Evolutionary conservation across 495 filamentous ascomycete species (phyloP).

Genomic region (Thermochaetoides thermophila): DNA sequence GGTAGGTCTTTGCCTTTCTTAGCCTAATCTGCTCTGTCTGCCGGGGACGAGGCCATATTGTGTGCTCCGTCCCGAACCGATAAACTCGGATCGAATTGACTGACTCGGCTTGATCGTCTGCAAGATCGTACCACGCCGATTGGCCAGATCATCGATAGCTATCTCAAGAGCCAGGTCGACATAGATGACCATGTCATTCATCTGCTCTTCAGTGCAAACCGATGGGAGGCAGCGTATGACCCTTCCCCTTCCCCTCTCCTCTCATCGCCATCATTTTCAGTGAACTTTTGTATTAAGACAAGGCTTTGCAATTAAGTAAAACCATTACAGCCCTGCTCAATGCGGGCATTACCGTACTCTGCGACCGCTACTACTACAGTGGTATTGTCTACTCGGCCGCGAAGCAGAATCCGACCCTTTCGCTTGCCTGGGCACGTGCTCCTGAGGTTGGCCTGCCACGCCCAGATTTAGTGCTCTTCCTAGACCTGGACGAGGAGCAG

Average conservation of each 20-base stretch:
- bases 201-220: slow-evolving; percentile 87
- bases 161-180: slow-evolving; percentile 58
- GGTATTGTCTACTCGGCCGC: slow-evolving; percentile 94
- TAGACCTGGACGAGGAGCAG: slow-evolving; percentile 59
- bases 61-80: background rate
- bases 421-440: slow-evolving; percentile 59
- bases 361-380: slow-evolving; percentile 89
- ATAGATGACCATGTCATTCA: slow-evolving; percentile 89
- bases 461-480: slow-evolving; percentile 77
- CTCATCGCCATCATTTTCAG: too few species aligned
- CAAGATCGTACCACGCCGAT: slow-evolving; percentile 78
- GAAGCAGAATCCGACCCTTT: slow-evolving; percentile 55
- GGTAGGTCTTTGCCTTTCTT: too few species aligned
- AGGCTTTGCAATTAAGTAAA: too few species aligned
- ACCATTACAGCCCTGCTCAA: slow-evolving; percentile 47
- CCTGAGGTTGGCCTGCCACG: slow-evolving; percentile 80
- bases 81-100: background rate
- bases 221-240: slow-evolving; percentile 69
- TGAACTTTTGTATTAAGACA: too few species aligned
- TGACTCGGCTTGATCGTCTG: background rate
- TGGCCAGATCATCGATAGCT: slow-evolving; percentile 76
- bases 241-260: background rate
- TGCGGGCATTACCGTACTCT: slow-evolving; percentile 57
- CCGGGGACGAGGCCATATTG: too few species aligned
- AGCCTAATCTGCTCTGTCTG: too few species aligned